Percentiles rank a stretch among this genome's conserved stretches.
Evolutionary conservation across 2,329 filamentous ascomycete genomes (phyloP).

Genomic region (Botrytis fabae): DNA sequence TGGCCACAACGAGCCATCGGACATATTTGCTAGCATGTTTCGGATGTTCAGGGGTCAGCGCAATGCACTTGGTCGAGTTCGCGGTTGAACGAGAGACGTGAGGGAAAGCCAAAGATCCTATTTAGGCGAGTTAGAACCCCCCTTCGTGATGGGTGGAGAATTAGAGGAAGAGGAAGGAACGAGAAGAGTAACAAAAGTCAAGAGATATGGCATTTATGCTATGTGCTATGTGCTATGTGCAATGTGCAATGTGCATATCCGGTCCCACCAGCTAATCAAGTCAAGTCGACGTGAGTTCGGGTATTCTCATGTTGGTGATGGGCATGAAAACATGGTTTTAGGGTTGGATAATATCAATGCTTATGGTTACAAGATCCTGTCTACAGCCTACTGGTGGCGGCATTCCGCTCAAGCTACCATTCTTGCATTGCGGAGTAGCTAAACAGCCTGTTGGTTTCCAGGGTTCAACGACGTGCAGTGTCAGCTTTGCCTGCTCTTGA

Average conservation of each 20-base stretch:
- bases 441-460: not conserved
- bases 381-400: not conserved
- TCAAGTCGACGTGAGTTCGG: not conserved
- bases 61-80: not conserved
- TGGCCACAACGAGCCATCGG: not conserved
- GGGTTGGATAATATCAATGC: not conserved
- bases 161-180: not conserved
- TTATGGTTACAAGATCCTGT: slow-evolving; percentile 10
- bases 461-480: not conserved
- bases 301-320: not conserved
- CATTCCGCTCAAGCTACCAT: not conserved
- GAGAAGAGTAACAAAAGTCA: not conserved
- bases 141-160: not conserved
- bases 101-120: not conserved
- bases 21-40: slow-evolving; percentile 9
- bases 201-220: not conserved
- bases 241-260: not conserved
- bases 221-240: not conserved
- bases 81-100: not conserved
- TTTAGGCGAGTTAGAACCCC: slow-evolving; percentile 2
- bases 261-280: not conserved
- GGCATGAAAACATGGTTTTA: not conserved
- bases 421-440: not conserved
- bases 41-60: not conserved
- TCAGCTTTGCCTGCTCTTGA: not conserved